Evolutionary conservation across 192 early-diverging fungal genomes (phyloP), one percentile per base, ranked within the genome.

Genomic region (Physocladia obscura): DNA sequence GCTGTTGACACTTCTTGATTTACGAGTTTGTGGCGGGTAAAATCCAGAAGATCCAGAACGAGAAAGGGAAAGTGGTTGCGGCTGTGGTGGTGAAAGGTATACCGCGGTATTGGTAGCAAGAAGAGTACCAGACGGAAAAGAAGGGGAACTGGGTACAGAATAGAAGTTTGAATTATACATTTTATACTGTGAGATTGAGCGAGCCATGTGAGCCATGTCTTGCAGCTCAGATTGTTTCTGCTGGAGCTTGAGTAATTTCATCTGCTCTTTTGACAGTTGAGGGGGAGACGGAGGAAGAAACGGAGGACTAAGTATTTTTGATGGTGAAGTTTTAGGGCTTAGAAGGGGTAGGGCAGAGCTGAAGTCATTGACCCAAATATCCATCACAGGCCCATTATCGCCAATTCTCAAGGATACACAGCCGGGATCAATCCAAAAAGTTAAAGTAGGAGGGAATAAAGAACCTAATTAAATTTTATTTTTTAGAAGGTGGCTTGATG

Each of bases 401-500:
- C 40, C 37, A 40, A 74, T 61, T 17, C 71, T 54, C 24, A 57
- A 39, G 13, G 69, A 26, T 32, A 74, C 73, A 34, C 40, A 69
- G 15, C 57, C 58, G n/a, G 73, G 73, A 35, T 74, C 73, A n/a
- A 71, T 75, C 73, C 73, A 74, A 44, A 74, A 58, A 3, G 65
- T 49, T 26, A 48, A 54, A 8, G 29, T 11, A 5, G 73, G 71
- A 34, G 62, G 74, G 56, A 58, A 24, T 1, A 26, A 57, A 15
- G 26, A n/a, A 34, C 5, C 13, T 13, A 26, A 35, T 34, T 11
- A 58, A 58, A 26, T 58, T 58, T 34, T 17, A 35, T 13, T 58
- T 19, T 17, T 34, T 11, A 0, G 19, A 22, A 24, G 52, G 0
- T 0, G 19, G 13, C n/a, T 55, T 55, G 11, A 36, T 31, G 34